phyloP scores from a whole-genome alignment of 495 filamentous ascomycete species.

The Neohortaea acidophila region DNA sequence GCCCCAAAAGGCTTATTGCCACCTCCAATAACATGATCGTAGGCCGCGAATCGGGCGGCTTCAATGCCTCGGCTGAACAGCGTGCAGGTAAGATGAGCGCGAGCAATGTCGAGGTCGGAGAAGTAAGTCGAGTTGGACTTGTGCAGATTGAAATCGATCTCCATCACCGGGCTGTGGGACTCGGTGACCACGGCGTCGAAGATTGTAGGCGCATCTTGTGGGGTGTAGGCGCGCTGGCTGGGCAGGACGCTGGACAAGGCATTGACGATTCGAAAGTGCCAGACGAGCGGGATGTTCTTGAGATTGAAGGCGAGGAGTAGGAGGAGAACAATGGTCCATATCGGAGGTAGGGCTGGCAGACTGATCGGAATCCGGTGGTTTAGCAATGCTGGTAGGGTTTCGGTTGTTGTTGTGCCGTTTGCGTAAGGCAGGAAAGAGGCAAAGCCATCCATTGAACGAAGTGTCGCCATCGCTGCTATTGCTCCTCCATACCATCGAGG shows the following conservation, averaged over 20 bases:
- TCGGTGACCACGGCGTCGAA: slow-evolving; percentile 50
- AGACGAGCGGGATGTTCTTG: slow-evolving; percentile 56
- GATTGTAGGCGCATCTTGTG: slow-evolving; percentile 26
- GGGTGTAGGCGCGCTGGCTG: slow-evolving; percentile 33
- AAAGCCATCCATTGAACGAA: no score
- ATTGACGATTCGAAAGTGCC: slow-evolving; percentile 55
- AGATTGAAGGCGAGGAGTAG: slow-evolving; percentile 43
- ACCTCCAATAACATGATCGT: slow-evolving; percentile 36
- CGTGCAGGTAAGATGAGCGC: slow-evolving; percentile 45
- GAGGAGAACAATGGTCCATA: slow-evolving; percentile 39
- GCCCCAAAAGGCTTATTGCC: no score
- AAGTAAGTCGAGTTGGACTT: slow-evolving; percentile 69
- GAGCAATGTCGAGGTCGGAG: slow-evolving; percentile 53
- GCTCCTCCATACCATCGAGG: no score
- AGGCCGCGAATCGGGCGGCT: slow-evolving; percentile 1
- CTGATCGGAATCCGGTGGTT: no score
- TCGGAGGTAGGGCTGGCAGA: no score
- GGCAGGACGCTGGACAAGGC: slow-evolving; percentile 45
- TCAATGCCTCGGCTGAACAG: slow-evolving; percentile 32
- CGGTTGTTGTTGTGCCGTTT: no score
- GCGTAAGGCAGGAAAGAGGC: no score
- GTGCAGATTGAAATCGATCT: slow-evolving; percentile 72
- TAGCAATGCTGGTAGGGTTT: no score
- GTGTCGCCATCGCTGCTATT: no score
- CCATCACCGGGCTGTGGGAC: slow-evolving; percentile 43